Evolutionary conservation across 805 yeast genomes (phyloP).

Genomic region (Metschnikowia rubicola): DNA sequence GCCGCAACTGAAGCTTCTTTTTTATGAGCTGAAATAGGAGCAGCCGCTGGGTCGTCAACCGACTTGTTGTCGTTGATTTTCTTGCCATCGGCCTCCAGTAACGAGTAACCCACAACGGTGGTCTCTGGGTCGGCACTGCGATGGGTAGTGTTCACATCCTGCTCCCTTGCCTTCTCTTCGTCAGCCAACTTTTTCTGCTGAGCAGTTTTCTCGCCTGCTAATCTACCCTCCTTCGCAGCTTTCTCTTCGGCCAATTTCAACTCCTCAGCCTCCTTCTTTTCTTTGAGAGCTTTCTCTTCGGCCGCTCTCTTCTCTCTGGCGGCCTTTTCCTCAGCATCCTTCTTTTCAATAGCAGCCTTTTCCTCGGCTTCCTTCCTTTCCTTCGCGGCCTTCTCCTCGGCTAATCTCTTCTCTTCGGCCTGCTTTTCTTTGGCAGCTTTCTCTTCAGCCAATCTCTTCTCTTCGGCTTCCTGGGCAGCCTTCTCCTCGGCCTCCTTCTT

Average conservation of each 20-base stretch:
- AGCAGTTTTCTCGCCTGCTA: neutral
- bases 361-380: conserved; percentile 8
- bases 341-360: conserved; percentile 5
- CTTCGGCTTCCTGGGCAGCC: conserved; percentile 29
- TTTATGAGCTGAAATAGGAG: neutral
- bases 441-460: conserved; percentile 19
- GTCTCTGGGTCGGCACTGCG: conserved; percentile 9
- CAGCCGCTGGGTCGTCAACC: neutral
- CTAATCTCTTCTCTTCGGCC: conserved; percentile 2
- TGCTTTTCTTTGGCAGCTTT: neutral
- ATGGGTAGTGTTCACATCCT: conserved; percentile 9
- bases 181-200: conserved; percentile 1
- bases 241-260: conserved; percentile 28
- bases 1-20: neutral
- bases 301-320: neutral
- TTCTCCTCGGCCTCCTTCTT: conserved; percentile 22
- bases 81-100: conserved; percentile 8
- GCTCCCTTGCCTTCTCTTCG: conserved; percentile 23
- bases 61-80: neutral
- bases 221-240: conserved; percentile 18
- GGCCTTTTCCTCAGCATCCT: neutral
- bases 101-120: conserved; percentile 26
- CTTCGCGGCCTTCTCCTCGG: conserved; percentile 1
- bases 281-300: conserved; percentile 3
- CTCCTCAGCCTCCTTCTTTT: conserved; percentile 16